These are phyloP conservation scores for Globisporangium yorkense DNA, from an alignment of 352 stramenopile species.

Conservation along the genomic window DNA sequence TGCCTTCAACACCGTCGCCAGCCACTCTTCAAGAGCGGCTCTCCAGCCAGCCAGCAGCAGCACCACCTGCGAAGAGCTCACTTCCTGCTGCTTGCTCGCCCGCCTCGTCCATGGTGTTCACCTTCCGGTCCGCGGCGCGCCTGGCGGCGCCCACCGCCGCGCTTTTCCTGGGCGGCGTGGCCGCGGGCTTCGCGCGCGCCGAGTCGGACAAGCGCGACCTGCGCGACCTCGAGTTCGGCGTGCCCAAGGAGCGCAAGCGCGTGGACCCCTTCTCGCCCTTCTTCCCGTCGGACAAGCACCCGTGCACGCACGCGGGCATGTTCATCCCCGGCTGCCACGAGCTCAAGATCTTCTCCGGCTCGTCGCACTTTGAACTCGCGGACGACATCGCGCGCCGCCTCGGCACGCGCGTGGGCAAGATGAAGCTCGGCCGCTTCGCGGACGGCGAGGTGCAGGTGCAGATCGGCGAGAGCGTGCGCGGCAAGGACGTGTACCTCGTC, in stretches of 20 bases:
- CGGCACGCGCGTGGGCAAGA: conserved; percentile 81
- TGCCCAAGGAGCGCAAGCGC: conserved; percentile 83
- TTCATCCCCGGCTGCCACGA: conserved; percentile 91
- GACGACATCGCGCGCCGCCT: conserved; percentile 87
- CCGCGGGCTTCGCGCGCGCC: conserved; percentile 32
- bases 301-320: conserved; percentile 87
- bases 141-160: conserved; percentile 40
- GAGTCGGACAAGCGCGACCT: conserved; percentile 72
- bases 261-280: conserved; percentile 87
- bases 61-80: background rate
- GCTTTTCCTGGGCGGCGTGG: conserved; percentile 49
- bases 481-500: conserved; percentile 94
- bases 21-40: background rate
- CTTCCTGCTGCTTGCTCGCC: background rate
- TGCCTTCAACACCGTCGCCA: background rate
- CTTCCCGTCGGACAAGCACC: conserved; percentile 88
- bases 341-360: conserved; percentile 92
- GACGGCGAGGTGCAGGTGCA: conserved; percentile 92
- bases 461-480: conserved; percentile 89
- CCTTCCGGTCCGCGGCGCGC: conserved; percentile 35
- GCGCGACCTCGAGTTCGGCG: conserved; percentile 80
- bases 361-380: conserved; percentile 86
- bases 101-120: conserved; percentile 45
- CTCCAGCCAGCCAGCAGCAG: background rate
- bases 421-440: conserved; percentile 87